Base-by-base conservation (phyloP, 2,329 filamentous ascomycete species). In the Orbilia ellipsospora region DNA sequence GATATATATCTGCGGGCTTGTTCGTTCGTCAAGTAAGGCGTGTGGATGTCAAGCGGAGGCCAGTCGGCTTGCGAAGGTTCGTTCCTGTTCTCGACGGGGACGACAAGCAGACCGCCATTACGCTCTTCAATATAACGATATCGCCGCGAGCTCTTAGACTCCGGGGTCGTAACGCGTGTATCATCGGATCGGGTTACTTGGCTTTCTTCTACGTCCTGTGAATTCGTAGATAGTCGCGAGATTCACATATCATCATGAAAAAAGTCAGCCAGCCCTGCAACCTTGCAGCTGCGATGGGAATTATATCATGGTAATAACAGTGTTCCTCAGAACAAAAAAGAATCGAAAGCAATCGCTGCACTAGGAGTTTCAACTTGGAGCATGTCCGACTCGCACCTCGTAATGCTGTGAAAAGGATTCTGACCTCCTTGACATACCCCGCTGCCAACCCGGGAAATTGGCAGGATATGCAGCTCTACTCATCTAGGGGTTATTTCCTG, bases 1-100 rank as follows among this genome's bases (percentile, higher is more conserved):
- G 78, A 75, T 28, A 80, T 78, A 42, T 78, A 79, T 31, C 64
- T 73, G 52, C 77, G 73, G 26, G 78, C 79, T 23, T 79, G 78
- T 20, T 61, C 55, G n/a, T 28, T 64, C 13, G 64, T 65, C 40
- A 76, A 26, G n/a, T 70, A 69, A 16, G 64, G 65, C 7, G 65
- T 61, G 10, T 69, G 59, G 15, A 76, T 48, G 12, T 69, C 66
- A 15, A 57, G 26, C 15, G 73, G 73, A n/a, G 73, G 73, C 73
- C 73, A 76, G 20, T 69, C 73, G n/a, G 48, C 73, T 15, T 62
- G 73, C n/a, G 56, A 28, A 6, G 73, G 36, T 15, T 50, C 57
- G 20, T 63, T 57, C 42, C 51, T 70, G 44, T 56, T 55, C 16
- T 66, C 60, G 26, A 66, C 42, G 12, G 73, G 73, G 42, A 70